Percentiles rank a stretch among this genome's conserved stretches.
These are phyloP conservation scores for Astrothelium macrocarpum DNA, from an alignment of 495 filamentous ascomycete genomes.

Conservation along the genomic window DNA sequence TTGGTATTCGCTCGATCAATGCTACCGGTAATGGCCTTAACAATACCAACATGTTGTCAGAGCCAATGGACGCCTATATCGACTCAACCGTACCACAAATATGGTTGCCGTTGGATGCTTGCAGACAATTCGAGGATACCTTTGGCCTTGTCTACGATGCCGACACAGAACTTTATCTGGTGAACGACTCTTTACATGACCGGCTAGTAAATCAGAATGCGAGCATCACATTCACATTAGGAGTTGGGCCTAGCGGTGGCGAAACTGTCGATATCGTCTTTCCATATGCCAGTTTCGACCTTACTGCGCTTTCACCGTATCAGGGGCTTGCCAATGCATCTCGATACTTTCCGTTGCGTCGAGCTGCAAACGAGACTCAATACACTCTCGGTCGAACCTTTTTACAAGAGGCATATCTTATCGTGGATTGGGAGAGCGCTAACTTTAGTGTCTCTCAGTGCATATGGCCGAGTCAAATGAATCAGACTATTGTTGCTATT, in stretches of 20 bases:
- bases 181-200: constrained; percentile 26
- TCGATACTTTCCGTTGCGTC: constrained; percentile 29
- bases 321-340: constrained; percentile 16
- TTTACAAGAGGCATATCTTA: constrained; percentile 29
- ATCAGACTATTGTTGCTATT: constrained; percentile 23
- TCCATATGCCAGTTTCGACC: constrained; percentile 31
- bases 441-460: constrained; percentile 29
- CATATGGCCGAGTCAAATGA: constrained; percentile 12
- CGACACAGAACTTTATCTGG: constrained; percentile 23
- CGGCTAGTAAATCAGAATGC: constrained; percentile 24
- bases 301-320: constrained; percentile 21
- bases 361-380: constrained; percentile 26
- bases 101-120: constrained; percentile 29
- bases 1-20: constrained; percentile 27
- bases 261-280: constrained; percentile 23
- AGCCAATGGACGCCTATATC: constrained; percentile 23
- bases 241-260: constrained; percentile 12
- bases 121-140: constrained; percentile 26
- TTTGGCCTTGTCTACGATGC: constrained; percentile 30
- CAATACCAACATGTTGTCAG: constrained; percentile 22
- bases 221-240: constrained; percentile 27
- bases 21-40: constrained; percentile 11
- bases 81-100: constrained; percentile 27
- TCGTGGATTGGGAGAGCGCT: constrained; percentile 25
- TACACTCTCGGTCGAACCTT: constrained; percentile 31